Percentiles rank a stretch among this genome's conserved stretches.
These are phyloP conservation scores for Hamigera avellanea DNA, from an alignment of 495 filamentous ascomycete species.

Conservation along the genomic window DNA sequence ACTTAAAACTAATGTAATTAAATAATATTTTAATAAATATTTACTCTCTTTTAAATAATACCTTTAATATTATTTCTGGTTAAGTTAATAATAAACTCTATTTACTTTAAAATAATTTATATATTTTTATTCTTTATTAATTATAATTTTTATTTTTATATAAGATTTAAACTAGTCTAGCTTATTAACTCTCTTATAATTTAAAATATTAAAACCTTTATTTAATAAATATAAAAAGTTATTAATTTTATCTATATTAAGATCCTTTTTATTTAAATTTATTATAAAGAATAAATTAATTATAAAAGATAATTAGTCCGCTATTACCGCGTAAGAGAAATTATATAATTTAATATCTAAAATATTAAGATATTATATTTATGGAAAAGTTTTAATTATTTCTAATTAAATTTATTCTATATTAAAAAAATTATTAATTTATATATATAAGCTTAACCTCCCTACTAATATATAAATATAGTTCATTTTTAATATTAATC, in stretches of 20 bases:
- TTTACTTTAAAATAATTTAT: not conserved
- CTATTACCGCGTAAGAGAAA: not conserved
- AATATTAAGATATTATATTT: not conserved
- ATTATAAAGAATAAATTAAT: not conserved
- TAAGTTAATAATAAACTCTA: constrained; percentile 8
- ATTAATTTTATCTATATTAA: not conserved
- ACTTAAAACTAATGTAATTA: no score
- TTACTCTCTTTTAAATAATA: constrained; percentile 13
- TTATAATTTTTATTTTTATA: constrained; percentile 7
- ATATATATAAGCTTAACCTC: constrained; percentile 1
- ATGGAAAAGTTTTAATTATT: constrained; percentile 1
- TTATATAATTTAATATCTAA: not conserved
- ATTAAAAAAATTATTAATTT: not conserved
- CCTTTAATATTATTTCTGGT: constrained; percentile 13
- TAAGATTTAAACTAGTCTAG: constrained; percentile 4
- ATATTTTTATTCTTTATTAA: constrained; percentile 5
- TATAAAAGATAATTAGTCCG: not conserved
- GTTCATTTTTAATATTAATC: constrained; percentile 1
- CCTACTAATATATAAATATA: not conserved
- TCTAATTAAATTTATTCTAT: not conserved
- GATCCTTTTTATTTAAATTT: not conserved
- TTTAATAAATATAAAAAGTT: not conserved
- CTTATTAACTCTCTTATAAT: not conserved
- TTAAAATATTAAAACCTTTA: not conserved
- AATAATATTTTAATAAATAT: constrained; percentile 13